phyloP scores from a whole-genome alignment of 345 rosid genomes.

The Iberis pinnata region DNA sequence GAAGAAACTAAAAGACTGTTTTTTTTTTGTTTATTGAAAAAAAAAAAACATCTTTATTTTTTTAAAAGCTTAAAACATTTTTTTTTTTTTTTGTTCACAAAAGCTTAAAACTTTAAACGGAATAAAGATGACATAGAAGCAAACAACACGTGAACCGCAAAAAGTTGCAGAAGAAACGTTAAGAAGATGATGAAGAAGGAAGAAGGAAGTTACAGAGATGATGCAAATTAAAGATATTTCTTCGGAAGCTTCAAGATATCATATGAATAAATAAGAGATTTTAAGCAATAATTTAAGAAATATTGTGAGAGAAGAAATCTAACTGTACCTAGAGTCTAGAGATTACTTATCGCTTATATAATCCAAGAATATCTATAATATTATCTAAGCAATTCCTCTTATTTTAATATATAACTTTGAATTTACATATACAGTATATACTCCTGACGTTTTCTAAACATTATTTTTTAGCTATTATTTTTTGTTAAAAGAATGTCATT shows the following conservation, averaged over 20 bases:
- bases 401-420: no score
- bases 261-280: not conserved
- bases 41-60: no score
- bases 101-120: slow-evolving; percentile 3
- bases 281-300: slow-evolving; percentile 9
- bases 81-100: not conserved
- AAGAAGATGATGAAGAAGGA: slow-evolving; percentile 17
- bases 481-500: no score
- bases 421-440: no score
- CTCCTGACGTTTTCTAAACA: no score
- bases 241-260: slow-evolving; percentile 24
- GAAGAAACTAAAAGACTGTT: slow-evolving; percentile 3
- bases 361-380: no score
- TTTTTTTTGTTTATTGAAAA: no score
- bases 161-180: slow-evolving; percentile 26
- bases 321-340: no score
- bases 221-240: not conserved
- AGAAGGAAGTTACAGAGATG: slow-evolving; percentile 21
- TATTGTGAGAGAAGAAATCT: not conserved
- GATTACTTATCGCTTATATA: no score
- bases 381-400: no score
- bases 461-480: no score
- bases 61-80: no score
- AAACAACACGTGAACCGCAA: slow-evolving; percentile 32
- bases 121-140: slow-evolving; percentile 8